Evolutionary conservation across 2,329 filamentous ascomycete genomes (phyloP).

Genomic region (Ascochyta koolunga): DNA sequence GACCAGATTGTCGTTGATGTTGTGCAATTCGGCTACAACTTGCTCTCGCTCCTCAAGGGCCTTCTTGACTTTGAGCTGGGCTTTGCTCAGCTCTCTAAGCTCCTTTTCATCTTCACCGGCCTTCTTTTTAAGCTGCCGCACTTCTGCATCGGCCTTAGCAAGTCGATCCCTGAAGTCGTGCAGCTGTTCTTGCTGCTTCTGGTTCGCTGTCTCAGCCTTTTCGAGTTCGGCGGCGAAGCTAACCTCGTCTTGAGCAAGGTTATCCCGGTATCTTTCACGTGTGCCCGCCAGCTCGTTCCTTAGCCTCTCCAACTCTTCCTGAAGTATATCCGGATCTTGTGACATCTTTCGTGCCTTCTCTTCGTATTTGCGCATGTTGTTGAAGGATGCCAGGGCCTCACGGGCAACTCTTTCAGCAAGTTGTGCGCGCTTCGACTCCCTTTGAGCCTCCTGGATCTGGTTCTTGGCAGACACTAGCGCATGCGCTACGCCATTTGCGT

Average conservation of each 20-base stretch:
- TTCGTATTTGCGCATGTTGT: background rate
- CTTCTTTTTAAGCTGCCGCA: background rate
- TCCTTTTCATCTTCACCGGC: background rate
- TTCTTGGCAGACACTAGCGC: background rate
- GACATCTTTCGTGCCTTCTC: background rate
- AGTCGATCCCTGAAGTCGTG: background rate
- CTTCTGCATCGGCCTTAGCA: background rate
- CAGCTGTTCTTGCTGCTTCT: background rate
- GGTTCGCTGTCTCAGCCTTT: background rate
- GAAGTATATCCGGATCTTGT: background rate
- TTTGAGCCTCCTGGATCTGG: background rate
- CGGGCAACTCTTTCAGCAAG: conserved; percentile 7
- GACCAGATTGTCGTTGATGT: background rate
- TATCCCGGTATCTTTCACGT: background rate
- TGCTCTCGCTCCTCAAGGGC: background rate
- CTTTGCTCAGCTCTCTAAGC: background rate
- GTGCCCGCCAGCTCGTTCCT: background rate
- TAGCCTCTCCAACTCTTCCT: background rate
- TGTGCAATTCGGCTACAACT: background rate
- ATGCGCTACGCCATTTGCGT: conserved; percentile 1
- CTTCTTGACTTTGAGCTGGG: background rate
- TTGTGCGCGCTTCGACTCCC: conserved; percentile 6
- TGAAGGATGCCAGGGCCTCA: background rate
- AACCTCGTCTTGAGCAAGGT: background rate
- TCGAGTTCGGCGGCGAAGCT: no score